A percentile compares a stretch with the other conserved stretches of the same genome.
phyloP scores from a whole-genome alignment of 495 filamentous ascomycete genomes.

The Aspergillus kassunensis region DNA sequence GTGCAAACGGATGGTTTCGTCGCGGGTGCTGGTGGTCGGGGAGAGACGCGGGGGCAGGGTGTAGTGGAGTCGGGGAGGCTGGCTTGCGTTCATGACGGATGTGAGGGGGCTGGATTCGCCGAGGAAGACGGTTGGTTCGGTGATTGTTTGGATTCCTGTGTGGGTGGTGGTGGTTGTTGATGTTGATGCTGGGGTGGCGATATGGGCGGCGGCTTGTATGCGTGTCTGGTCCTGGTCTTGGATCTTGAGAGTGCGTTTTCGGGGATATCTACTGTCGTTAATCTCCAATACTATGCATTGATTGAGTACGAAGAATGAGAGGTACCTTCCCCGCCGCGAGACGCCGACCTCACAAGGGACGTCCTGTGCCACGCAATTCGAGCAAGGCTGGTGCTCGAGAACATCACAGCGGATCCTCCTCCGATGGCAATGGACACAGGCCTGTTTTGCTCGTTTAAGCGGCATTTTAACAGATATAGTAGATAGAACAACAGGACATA shows the following conservation, averaged over 20 bases:
- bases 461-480: too few relatives aligned
- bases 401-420: conserved; percentile 48
- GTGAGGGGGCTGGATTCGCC: conserved; percentile 42
- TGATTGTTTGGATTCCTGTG: neutral
- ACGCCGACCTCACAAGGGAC: conserved; percentile 39
- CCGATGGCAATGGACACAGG: conserved; percentile 43
- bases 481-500: too few relatives aligned
- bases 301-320: neutral
- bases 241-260: conserved; percentile 10
- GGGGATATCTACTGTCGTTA: conserved; percentile 20
- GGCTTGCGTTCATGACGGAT: conserved; percentile 36
- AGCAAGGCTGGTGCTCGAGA: conserved; percentile 39
- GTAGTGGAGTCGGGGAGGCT: conserved; percentile 30
- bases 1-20: conserved; percentile 16
- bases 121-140: conserved; percentile 30
- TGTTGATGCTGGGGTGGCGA: neutral
- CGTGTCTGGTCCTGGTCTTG: neutral
- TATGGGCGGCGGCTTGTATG: neutral
- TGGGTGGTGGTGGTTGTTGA: neutral
- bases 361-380: conserved; percentile 38
- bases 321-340: conserved; percentile 43
- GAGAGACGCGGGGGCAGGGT: conserved; percentile 26
- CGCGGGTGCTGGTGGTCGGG: conserved; percentile 15
- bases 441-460: conserved; percentile 34
- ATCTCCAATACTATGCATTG: too few relatives aligned